Evolutionary conservation across 208 protist genomes (phyloP), one percentile per base, ranked within the genome.

Genomic region (Acanthamoeba triangularis): DNA sequence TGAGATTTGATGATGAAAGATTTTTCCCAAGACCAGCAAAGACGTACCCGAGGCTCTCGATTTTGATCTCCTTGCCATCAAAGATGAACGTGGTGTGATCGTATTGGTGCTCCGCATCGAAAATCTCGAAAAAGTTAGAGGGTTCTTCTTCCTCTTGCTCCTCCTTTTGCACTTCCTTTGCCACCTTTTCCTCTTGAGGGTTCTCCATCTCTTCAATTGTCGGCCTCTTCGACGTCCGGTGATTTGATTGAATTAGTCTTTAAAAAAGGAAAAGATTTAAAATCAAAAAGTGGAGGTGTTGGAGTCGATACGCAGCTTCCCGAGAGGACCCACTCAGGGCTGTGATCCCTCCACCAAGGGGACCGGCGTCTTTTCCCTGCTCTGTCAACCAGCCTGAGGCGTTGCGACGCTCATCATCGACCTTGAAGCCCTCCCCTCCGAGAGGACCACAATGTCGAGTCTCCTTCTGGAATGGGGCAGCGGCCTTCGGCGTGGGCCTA

Each of bases 81-180:
- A 84, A 84, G 74, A 84, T 20, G 41, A 84, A 84, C 8, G 41
- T 84, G 41, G 74, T 84, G 74, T 84, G 74, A 41, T 54, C 44
- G 41, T 84, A 84, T n/a, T 84, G 74, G 41, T 84, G 74, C 41
- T 84, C 74, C 0, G 74, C 74, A 84, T 84, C 74, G 33, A 84
- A 84, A 54, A 84, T 84, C 74, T 84, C 74, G 25, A 84, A 84
- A 41, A 84, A 84, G 44, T 84, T 23, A 25, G 30, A 2, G 0
- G 74, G 74, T 3, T n/a, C 35, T 8, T 84, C 74, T 2, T 84
- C 74, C 11, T 82, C 74, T 14, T 52, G 41, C 13, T n/a, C 35
- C 10, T 65, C 25, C 59, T 65, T 65, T 28, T 18, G 18, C 14
- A 25, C 16, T 41, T 84, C 41, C 41, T 16, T 13, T 7, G 67